Evolutionary conservation across 2,329 filamentous ascomycete genomes (phyloP), one percentile per base, ranked within the genome.

Genomic region (Daldinia eschscholtzii): DNA sequence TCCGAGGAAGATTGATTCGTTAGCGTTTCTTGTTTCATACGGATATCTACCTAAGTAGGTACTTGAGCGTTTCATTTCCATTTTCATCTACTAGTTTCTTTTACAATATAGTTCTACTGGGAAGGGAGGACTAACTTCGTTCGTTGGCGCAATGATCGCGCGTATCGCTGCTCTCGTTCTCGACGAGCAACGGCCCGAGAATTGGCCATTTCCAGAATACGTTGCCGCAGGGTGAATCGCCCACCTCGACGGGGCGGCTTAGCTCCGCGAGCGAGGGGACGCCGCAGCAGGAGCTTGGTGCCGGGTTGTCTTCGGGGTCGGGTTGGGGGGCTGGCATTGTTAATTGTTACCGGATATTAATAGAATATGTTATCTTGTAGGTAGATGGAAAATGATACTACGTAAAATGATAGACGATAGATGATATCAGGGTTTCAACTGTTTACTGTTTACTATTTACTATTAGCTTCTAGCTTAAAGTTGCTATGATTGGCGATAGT

Each of bases 111-210:
- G 30, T n/a, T 33, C 1, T 33, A 33, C 5, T 33, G 33, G 7
- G 6, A 56, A 56, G 15, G 15, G 15, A n/a, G 15, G 20, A 72
- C 80, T 61, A 76, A 88, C 87, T 94, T 79, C 92, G 83, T 80
- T 94, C 92, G 70, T 93, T 93, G 55, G 92, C 92, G 76, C 91
- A 92, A 79, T 94, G 91, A 72, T 94, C 92, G 58, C 92, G 84
- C 61, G 91, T 91, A 77, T 94, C 92, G 61, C 90, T 92, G 69
- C 86, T 87, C 70, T 90, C 87, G 73, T 94, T 94, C 72, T 92
- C 88, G 78, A 94, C 93, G 10, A 94, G 82, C 44, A 94, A 79
- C 0, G 91, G 87, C 0, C 89, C 91, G 42, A 92, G 80, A 44
- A 90, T 79, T 0, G 92, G 92, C 76, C 86, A 86, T 12, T 87